phyloP scores from a whole-genome alignment of 495 filamentous ascomycete genomes.

The Talaromyces liani region DNA sequence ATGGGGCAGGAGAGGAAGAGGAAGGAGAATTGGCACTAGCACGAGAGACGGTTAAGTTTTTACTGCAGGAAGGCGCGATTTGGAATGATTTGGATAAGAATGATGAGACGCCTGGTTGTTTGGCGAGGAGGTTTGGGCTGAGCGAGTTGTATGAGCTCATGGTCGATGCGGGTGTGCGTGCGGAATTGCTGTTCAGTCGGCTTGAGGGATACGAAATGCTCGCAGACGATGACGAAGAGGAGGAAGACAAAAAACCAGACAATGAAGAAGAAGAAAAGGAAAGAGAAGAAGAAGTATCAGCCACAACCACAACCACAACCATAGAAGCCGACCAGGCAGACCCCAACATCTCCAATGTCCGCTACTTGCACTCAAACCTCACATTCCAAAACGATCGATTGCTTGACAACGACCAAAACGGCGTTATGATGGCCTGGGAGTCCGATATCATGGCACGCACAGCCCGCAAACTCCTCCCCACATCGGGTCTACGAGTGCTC shows the following conservation, averaged over 20 bases:
- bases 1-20: conserved; percentile 15
- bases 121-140: conserved; percentile 65
- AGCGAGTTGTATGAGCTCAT: conserved; percentile 73
- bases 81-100: conserved; percentile 91
- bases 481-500: conserved; percentile 59
- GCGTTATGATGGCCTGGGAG: conserved; percentile 99
- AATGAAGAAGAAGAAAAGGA: conserved; percentile 8
- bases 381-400: conserved; percentile 69
- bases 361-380: conserved; percentile 71
- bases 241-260: conserved; percentile 13
- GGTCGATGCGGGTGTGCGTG: conserved; percentile 86
- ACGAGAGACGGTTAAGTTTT: conserved; percentile 60
- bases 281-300: conserved; percentile 11
- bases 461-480: conserved; percentile 55
- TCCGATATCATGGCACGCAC: conserved; percentile 77
- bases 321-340: conserved; percentile 18
- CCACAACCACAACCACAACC: conserved; percentile 6
- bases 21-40: conserved; percentile 44
- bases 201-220: conserved; percentile 74
- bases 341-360: conserved; percentile 49
- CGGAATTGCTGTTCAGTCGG: conserved; percentile 73
- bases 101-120: conserved; percentile 85
- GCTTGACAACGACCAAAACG: conserved; percentile 73
- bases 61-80: conserved; percentile 83
- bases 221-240: conserved; percentile 51